A percentile compares a stretch with the other conserved stretches of the same genome.
phyloP scores from a whole-genome alignment of 768 basidiomycete species.

The Austroboletus eburneus region DNA sequence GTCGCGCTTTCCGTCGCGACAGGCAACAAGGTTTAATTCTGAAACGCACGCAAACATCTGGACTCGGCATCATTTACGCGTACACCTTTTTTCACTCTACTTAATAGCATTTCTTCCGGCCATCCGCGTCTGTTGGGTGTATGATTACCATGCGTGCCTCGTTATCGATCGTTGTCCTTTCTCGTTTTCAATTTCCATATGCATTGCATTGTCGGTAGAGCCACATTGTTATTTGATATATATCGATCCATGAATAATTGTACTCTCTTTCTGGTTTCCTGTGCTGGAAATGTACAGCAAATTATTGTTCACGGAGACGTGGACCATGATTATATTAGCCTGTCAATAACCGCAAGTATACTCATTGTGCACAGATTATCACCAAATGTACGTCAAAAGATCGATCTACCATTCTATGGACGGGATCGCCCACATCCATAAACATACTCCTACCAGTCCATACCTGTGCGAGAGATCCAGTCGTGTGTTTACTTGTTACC shows the following conservation, averaged over 20 bases:
- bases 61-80: constrained; percentile 8
- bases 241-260: constrained; percentile 14
- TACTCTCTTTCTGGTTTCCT: background rate
- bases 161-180: background rate
- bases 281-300: too few species aligned
- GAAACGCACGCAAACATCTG: too few species aligned
- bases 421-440: background rate
- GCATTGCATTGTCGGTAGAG: background rate
- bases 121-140: constrained; percentile 11
- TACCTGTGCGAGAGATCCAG: background rate
- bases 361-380: background rate
- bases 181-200: background rate
- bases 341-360: too few species aligned
- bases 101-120: constrained; percentile 5
- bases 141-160: constrained; percentile 20
- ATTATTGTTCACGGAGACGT: too few species aligned
- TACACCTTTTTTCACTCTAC: background rate
- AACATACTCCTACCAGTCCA: background rate
- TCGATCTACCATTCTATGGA: background rate
- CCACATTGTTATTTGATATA: constrained; percentile 19
- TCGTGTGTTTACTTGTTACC: constrained; percentile 19
- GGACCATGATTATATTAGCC: background rate
- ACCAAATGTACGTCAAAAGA: background rate
- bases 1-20: constrained; percentile 35
- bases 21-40: constrained; percentile 16